These are phyloP conservation scores for Phragmites australis DNA, from an alignment of 176 grass and related monocot species.

Conservation along the genomic window DNA sequence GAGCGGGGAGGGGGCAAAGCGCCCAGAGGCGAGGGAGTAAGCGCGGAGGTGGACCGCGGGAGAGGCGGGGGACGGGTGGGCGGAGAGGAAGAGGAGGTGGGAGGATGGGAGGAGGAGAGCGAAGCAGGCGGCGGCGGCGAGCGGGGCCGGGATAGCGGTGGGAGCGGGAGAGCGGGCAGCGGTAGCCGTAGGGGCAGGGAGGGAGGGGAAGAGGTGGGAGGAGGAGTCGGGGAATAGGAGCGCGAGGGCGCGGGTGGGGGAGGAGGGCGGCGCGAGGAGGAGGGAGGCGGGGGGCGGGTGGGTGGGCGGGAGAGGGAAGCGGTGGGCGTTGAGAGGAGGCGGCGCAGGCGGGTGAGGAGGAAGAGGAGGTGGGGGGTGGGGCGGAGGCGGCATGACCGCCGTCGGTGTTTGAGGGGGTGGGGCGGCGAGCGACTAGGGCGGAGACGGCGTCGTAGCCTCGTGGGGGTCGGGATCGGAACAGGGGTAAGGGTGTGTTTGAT, in stretches of 20 bases:
- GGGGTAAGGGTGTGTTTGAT: too few species aligned
- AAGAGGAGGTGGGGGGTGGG: conserved; percentile 18
- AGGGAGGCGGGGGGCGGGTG: conserved; percentile 29
- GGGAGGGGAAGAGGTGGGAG: conserved; percentile 39
- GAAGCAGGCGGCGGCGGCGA: conserved; percentile 59
- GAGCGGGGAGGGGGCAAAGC: conserved; percentile 53
- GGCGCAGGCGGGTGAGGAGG: conserved; percentile 26
- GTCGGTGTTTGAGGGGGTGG: conserved; percentile 46
- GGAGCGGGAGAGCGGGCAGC: conserved; percentile 36
- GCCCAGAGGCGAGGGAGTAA: conserved; percentile 45
- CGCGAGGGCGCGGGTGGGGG: conserved; percentile 38
- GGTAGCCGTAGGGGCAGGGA: background rate
- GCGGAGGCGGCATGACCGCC: conserved; percentile 56
- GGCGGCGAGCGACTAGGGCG: conserved; percentile 36
- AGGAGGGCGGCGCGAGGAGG: conserved; percentile 43
- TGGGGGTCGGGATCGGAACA: conserved; percentile 5
- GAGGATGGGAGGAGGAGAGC: conserved; percentile 55
- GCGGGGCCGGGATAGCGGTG: conserved; percentile 54
- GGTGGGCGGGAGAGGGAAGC: conserved; percentile 39
- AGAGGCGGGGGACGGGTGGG: conserved; percentile 55
- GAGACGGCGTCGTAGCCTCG: conserved; percentile 22
- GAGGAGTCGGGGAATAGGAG: conserved; percentile 49
- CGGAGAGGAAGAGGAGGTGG: conserved; percentile 53
- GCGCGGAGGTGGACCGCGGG: conserved; percentile 63
- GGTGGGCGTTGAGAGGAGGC: conserved; percentile 35